Percentiles rank a stretch among this genome's conserved stretches.
Conservation (phyloP, 768 basidiomycete genomes). For the Amanita pseudoporphyria region DNA sequence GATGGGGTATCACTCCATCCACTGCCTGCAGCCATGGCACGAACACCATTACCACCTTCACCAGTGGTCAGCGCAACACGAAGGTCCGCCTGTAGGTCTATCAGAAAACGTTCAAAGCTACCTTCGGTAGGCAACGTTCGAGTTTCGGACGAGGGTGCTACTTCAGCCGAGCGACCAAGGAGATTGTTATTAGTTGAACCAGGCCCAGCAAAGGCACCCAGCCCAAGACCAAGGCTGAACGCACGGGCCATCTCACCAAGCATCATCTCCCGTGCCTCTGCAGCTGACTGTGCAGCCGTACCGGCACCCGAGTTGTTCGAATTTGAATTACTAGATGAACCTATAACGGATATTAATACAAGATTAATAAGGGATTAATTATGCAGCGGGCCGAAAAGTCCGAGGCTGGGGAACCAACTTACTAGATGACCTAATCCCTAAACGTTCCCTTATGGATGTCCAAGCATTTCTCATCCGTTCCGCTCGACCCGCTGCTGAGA, state of each 20-base stretch:
- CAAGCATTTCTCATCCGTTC: conserved; percentile 56
- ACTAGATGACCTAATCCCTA: conserved; percentile 37
- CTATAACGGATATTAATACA: neutral
- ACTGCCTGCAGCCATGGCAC: conserved; percentile 6
- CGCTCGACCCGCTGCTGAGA: conserved; percentile 23
- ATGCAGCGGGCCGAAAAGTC: conserved; percentile 4
- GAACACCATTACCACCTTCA: conserved; percentile 8
- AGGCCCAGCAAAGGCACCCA: conserved; percentile 20
- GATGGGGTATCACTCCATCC: conserved; percentile 5
- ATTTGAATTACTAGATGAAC: neutral
- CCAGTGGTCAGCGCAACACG: conserved; percentile 46
- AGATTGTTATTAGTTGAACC: conserved; percentile 3
- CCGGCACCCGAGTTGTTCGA: neutral
- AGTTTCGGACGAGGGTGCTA: neutral
- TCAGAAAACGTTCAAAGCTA: conserved; percentile 73
- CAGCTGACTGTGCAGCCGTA: conserved; percentile 11
- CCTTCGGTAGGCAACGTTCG: conserved; percentile 37
- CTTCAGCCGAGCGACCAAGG: neutral
- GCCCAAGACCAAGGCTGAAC: conserved; percentile 61
- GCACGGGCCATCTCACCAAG: conserved; percentile 76
- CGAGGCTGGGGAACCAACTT: conserved; percentile 10
- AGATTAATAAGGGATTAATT: neutral
- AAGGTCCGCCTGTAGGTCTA: conserved; percentile 70
- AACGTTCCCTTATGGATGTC: conserved; percentile 58
- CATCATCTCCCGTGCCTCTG: conserved; percentile 60